Conservation (phyloP, 805 yeast species). For the Wickerhamomyces xylosicus region DNA sequence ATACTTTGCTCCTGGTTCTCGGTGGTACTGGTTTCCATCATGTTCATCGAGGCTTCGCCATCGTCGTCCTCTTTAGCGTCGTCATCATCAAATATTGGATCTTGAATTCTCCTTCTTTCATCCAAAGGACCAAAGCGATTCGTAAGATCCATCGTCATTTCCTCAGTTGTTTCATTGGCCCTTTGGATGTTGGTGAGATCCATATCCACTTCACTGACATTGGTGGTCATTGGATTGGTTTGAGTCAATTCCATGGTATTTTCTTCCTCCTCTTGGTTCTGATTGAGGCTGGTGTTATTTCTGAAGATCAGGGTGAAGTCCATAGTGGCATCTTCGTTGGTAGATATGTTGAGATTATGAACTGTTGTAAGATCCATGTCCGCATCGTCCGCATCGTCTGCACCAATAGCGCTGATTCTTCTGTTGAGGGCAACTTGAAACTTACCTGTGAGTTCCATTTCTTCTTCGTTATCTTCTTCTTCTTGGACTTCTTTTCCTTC, state of each 20-base stretch:
- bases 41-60: too few relatives aligned
- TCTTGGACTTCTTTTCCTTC: too few relatives aligned
- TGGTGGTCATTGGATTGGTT: too few relatives aligned
- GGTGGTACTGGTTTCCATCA: too few relatives aligned
- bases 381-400: neutral
- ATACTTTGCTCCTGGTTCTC: neutral
- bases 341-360: too few relatives aligned
- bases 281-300: neutral
- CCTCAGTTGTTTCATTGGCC: neutral
- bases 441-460: neutral
- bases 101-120: too few relatives aligned
- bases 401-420: neutral
- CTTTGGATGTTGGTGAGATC: neutral
- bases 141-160: neutral
- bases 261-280: too few relatives aligned
- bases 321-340: neutral
- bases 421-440: neutral
- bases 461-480: neutral
- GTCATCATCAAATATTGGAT: neutral
- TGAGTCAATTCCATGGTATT: too few relatives aligned
- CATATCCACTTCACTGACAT: neutral
- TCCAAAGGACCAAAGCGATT: neutral
- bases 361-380: neutral
- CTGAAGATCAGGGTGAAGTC: neutral
- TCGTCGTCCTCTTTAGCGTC: too few relatives aligned